Base-by-base conservation (phyloP, 202 grass and related monocot species). In the Saccharum hybrid region DNA sequence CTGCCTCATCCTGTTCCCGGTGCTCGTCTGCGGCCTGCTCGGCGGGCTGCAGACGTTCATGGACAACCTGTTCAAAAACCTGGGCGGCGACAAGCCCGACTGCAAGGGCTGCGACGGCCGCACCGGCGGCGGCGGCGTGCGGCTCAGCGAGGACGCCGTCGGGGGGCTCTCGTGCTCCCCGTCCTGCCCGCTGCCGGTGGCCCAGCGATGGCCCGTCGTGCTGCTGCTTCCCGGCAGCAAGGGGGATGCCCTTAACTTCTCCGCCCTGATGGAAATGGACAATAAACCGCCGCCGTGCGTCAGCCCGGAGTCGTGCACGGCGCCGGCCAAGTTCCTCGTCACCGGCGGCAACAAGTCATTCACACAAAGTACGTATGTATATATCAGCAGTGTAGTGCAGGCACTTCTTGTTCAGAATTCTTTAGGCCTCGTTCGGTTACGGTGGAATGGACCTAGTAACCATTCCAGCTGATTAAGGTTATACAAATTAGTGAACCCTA, bases 1-100 rank as follows among this genome's bases (percentile, higher is more conserved):
- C 54, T 52, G 66, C 74, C 52, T 85, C 28, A 10, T 85, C 11
- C 19, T 69, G 33, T 78, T 85, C 45, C 83, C 83, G 65, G 37
- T 72, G 21, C 28, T 85, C 3, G 11, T 85, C 4, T 85, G 83
- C 59, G 62, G 34, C 7, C 21, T 85, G 38, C 56, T 82, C 4
- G 80, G 80, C 2, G 56, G 8, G 10, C 3, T 30, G 18, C 80
- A 82, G 56, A 49, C 8, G 1, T 2, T 0, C 3, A 1, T 73
- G 10, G 12, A 31, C 22, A 5, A 12, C 2, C 22, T 71, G 31
- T 40, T 41, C 33, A 14, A 2, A 18, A 4, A 0, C 0, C 62
- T 0, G 12, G 78, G 49, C 61, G 13, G 15, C 8, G 63, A 33
- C 28, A 5, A 1, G 18, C 1, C 15, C 33, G 65, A 70, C 65